Conservation (phyloP, 495 filamentous ascomycete species). For the Daldinia childiae region DNA sequence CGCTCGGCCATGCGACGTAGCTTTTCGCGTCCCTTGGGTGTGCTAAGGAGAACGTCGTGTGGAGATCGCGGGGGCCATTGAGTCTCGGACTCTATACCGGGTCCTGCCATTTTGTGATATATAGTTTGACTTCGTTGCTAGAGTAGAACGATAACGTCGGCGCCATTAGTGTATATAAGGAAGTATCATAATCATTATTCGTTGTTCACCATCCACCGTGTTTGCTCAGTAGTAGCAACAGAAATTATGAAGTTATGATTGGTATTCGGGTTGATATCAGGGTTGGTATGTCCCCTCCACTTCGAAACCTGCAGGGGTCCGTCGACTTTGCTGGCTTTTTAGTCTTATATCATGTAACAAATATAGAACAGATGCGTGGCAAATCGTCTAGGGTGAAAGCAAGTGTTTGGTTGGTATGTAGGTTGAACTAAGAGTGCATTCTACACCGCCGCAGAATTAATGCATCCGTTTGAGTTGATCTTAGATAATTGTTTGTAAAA, state of each 20-base stretch:
- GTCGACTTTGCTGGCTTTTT: neutral
- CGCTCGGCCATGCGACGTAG: conserved; percentile 70
- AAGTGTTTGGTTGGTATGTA: neutral
- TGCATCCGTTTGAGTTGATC: neutral
- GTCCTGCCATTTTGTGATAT: conserved; percentile 33
- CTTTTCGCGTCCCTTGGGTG: conserved; percentile 78
- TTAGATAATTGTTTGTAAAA: neutral
- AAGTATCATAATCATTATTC: conserved; percentile 15
- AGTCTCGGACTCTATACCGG: conserved; percentile 51
- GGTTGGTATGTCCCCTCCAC: conserved; percentile 30
- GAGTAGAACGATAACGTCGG: neutral
- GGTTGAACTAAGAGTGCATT: neutral
- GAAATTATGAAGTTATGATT: neutral
- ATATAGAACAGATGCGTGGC: conserved; percentile 19
- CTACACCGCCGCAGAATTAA: neutral
- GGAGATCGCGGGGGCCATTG: conserved; percentile 91
- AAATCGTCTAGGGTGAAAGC: conserved; percentile 8
- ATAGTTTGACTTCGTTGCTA: conserved; percentile 12
- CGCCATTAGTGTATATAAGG: conserved; percentile 21
- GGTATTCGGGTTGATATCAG: too few relatives aligned
- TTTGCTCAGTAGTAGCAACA: conserved; percentile 6
- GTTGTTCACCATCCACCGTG: conserved; percentile 13
- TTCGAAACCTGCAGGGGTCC: conserved; percentile 38
- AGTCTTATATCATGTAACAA: conserved; percentile 32
- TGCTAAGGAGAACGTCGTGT: conserved; percentile 82